These are phyloP conservation scores for Colletotrichum navitas DNA, from an alignment of 2,329 filamentous ascomycete species.

Conservation along the genomic window DNA sequence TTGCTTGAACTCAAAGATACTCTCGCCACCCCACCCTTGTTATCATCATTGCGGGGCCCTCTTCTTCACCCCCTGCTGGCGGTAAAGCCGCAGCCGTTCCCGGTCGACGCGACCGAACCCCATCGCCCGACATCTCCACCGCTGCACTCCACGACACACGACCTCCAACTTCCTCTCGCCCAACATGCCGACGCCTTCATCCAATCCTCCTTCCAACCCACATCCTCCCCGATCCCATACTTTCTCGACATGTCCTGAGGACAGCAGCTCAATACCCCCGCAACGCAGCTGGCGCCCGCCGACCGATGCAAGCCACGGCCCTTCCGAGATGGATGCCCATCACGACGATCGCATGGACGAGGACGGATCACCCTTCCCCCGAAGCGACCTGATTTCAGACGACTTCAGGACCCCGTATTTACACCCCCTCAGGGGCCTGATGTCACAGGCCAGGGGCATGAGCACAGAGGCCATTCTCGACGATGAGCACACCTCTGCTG, in stretches of 20 bases:
- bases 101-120: conserved; percentile 41
- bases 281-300: conserved; percentile 42
- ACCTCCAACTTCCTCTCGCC: conserved; percentile 21
- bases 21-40: conserved; percentile 25
- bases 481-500: conserved; percentile 43
- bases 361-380: conserved; percentile 47
- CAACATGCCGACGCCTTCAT: conserved; percentile 62
- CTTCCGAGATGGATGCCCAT: conserved; percentile 46
- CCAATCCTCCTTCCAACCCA: conserved; percentile 55
- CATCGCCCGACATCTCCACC: conserved; percentile 38
- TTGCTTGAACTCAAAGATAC: not conserved
- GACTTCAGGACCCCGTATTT: no score
- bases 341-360: conserved; percentile 46
- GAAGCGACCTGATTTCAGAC: no score
- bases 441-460: conserved; percentile 34
- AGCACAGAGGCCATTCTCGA: conserved; percentile 43
- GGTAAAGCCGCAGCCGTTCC: conserved; percentile 41
- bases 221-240: conserved; percentile 53
- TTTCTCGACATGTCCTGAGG: conserved; percentile 60
- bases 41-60: conserved; percentile 36
- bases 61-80: conserved; percentile 33
- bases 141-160: conserved; percentile 28
- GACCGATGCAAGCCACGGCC: conserved; percentile 25
- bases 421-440: conserved; percentile 25
- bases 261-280: conserved; percentile 46